Evolutionary conservation across 169 alveolate species (phyloP), one percentile per base, ranked within the genome.

Genomic region (Plasmodium berghei): DNA sequence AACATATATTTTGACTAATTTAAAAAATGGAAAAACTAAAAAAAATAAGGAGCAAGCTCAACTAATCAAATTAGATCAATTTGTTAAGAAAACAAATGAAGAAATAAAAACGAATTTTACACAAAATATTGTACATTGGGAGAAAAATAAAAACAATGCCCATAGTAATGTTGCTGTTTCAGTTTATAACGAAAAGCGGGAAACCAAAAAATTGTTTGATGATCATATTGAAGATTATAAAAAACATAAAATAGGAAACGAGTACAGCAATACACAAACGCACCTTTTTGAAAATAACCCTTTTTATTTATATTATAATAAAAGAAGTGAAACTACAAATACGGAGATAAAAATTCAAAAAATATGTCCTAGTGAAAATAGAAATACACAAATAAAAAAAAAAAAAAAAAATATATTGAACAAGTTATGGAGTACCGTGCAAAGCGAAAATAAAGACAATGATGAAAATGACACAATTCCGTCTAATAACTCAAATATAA

Each of bases 251-350:
- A 34, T 2, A 34, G 3, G 42, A 34, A 34, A 34, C 8, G 42
- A 34, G 0, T 8, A 1, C 42, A 34, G 0, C 42, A 34, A 34
- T 34, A 34, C 42, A 34, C 42, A 34, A 34, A 4, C 42, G 4
- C 42, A 34, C 4, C 42, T 24, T 49, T 24, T 58, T 9, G 49
- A 73, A 16, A 73, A 73, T 34, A 73, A 73, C 49, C 87, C 87
- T 28, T 73, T 58, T 63, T 58, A 24, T 61, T 49, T 73, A 42
- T 26, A 20, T 59, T 58, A 58, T 28, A 14, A 34, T 46, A 56
- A 42, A 40, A 73, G 45, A 18, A 46, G 34, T 34, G 24, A 63
- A 42, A 56, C 40, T 48, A 73, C 49, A 63, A 64, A 56, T 73
- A 20, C 49, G 16, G 20, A 40, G 16, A 18, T 18, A 45, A 73